Evolutionary conservation across 768 basidiomycete genomes (phyloP), one percentile per base, ranked within the genome.

Genomic region (Suillus bovinus): DNA sequence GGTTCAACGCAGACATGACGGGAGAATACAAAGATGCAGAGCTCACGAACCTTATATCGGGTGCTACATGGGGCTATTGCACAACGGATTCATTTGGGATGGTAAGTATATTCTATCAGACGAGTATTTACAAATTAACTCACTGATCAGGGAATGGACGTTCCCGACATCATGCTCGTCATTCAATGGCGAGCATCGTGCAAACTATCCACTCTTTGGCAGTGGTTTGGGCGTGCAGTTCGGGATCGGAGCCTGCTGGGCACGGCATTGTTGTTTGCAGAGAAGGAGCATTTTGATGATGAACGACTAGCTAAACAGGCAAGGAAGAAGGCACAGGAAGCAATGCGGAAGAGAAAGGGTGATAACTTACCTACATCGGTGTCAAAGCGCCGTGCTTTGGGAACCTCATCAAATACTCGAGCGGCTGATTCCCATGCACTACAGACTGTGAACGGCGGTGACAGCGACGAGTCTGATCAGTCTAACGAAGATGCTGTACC

Each of bases 11-110:
- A 0, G 63, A 56, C 10, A 75, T 77, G 71, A 67, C 38, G 1
- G 24, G 20, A 1, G 13, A 13, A 0, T 74, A 61, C 60, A 66
- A 73, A 7, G 65, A 71, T 9, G 63, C 50, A 0, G 58, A 66
- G 10, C 11, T 63, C 0, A 60, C 64, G 4, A 33, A 31, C 3
- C 59, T 76, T 20, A 38, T 59, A 38, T 29, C 17, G 0, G 67
- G 68, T 0, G 63, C 67, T 1, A 58, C 63, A 0, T 74, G 61
- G 64, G 77, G 76, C 1, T 52, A 74, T 0, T 70, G 57, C 49
- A 67, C 62, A 13, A 78, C 75, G 0, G 76, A 77, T 41, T 68
- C 74, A 53, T 77, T 77, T 63, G 78, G 76, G 3, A 68, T 80
- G 53, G 75, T 80, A 8, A 41, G 5, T 16, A 5, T 6, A 5